A percentile compares a stretch with the other conserved stretches of the same genome.
These are phyloP conservation scores for Amanita rimosa DNA, from an alignment of 768 basidiomycete species.

Conservation along the genomic window DNA sequence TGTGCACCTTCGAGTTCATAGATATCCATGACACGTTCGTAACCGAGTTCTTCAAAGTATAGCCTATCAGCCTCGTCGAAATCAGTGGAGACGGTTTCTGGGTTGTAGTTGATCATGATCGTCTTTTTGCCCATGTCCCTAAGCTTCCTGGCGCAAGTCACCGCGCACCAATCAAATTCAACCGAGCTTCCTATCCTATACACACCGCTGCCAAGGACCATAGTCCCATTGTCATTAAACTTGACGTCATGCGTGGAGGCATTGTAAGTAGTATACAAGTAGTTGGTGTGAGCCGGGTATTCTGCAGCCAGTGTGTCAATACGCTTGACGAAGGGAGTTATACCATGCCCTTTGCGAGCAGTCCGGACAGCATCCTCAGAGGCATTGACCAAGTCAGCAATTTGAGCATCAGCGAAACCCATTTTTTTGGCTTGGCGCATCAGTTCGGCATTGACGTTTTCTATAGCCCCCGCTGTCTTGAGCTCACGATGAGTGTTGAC, in stretches of 20 bases:
- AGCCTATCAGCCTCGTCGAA: conserved; percentile 99
- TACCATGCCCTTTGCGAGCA: conserved; percentile 73
- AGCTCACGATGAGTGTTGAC: conserved; percentile 77
- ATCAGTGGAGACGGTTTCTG: conserved; percentile 98
- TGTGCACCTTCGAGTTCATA: conserved; percentile 91
- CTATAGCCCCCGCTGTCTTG: conserved; percentile 57
- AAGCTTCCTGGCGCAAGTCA: conserved; percentile 90
- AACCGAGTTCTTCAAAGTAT: conserved; percentile 98
- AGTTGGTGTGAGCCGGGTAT: conserved; percentile 97
- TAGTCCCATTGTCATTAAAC: conserved; percentile 95
- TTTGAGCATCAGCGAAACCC: conserved; percentile 93
- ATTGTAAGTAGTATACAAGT: conserved; percentile 99
- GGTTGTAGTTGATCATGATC: conserved; percentile 99
- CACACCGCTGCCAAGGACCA: conserved; percentile 97
- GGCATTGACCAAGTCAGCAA: conserved; percentile 67
- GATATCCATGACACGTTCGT: conserved; percentile 98
- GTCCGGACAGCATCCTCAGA: conserved; percentile 75
- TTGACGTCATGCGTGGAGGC: conserved; percentile 92
- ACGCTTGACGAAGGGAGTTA: conserved; percentile 97
- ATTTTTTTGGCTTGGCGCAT: conserved; percentile 84
- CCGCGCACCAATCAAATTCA: conserved; percentile 99
- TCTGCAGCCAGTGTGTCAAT: conserved; percentile 99
- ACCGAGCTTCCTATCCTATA: conserved; percentile 98
- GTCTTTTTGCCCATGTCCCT: conserved; percentile 90
- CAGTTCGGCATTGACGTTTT: conserved; percentile 60